Evolutionary conservation across 129 eudicot genomes (phyloP).

Genomic region (Centella asiatica): DNA sequence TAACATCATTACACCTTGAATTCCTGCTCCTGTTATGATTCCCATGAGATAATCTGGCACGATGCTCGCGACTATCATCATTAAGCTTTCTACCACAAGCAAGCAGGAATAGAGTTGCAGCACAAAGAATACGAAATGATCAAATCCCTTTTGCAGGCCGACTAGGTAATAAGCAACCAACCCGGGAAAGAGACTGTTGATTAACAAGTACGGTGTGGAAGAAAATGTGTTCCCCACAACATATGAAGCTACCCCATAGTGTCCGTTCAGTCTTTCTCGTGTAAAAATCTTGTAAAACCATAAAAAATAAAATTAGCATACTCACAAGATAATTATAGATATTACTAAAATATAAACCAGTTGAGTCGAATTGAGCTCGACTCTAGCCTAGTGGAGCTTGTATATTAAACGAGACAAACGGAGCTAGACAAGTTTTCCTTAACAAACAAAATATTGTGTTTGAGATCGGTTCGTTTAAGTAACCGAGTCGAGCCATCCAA

Average conservation of each 20-base stretch:
- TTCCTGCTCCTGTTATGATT: slow-evolving; percentile 37
- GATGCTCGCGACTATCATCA: slow-evolving; percentile 53
- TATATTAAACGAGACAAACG: too few species aligned
- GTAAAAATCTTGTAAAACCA: slow-evolving; percentile 29
- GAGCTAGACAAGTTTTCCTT: too few species aligned
- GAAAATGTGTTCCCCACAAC: slow-evolving; percentile 48
- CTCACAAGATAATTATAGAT: too few species aligned
- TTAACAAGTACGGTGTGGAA: slow-evolving; percentile 39
- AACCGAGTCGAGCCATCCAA: too few species aligned
- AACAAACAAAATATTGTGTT: too few species aligned
- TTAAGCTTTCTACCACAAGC: slow-evolving; percentile 54
- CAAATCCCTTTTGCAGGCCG: slow-evolving; percentile 38
- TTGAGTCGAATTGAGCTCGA: too few species aligned
- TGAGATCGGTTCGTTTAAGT: too few species aligned
- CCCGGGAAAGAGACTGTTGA: slow-evolving; percentile 38
- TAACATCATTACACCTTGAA: slow-evolving; percentile 36
- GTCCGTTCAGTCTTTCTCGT: slow-evolving; percentile 68
- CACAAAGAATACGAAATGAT: slow-evolving; percentile 38
- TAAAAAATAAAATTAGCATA: too few species aligned
- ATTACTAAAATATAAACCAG: too few species aligned
- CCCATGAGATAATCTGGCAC: slow-evolving; percentile 60
- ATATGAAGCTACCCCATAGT: slow-evolving; percentile 40
- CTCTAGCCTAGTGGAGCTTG: too few species aligned
- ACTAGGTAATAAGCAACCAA: slow-evolving; percentile 44
- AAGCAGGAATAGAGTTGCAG: slow-evolving; percentile 31